Evolutionary conservation across 352 stramenopile genomes (phyloP).

Genomic region (Peronospora tabacina): DNA sequence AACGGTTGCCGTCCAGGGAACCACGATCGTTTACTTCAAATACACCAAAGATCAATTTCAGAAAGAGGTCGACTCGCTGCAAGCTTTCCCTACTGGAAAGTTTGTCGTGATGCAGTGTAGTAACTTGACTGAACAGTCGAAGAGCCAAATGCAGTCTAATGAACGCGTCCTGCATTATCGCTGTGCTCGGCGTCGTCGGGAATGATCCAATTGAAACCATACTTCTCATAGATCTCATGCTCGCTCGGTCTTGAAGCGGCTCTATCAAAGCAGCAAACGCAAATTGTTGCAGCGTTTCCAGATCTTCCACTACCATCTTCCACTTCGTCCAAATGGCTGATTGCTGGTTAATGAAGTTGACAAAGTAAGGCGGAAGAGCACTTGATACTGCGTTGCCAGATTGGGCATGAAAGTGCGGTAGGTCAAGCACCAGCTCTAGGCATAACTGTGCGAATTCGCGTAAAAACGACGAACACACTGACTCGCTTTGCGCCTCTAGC

Average conservation of each 20-base stretch:
- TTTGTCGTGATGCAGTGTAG: slow-evolving; percentile 46
- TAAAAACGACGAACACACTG: slow-evolving; percentile 56
- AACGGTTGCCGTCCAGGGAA: slow-evolving; percentile 27
- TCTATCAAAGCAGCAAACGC: slow-evolving; percentile 51
- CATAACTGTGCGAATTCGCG: slow-evolving; percentile 69
- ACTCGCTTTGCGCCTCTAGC: slow-evolving; percentile 47
- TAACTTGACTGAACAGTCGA: slow-evolving; percentile 54
- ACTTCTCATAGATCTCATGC: slow-evolving; percentile 6
- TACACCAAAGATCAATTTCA: slow-evolving; percentile 42
- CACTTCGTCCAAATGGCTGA: slow-evolving; percentile 59
- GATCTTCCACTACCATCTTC: slow-evolving; percentile 51
- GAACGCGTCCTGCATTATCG: slow-evolving; percentile 74
- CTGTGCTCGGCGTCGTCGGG: slow-evolving; percentile 34
- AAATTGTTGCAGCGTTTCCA: slow-evolving; percentile 53
- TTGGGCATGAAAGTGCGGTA: slow-evolving; percentile 57
- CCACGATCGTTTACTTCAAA: slow-evolving; percentile 64
- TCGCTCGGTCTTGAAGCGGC: slow-evolving; percentile 28
- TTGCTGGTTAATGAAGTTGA: slow-evolving; percentile 85
- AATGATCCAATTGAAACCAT: slow-evolving; percentile 23
- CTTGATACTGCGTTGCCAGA: slow-evolving; percentile 41
- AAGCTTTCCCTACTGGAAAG: slow-evolving; percentile 44
- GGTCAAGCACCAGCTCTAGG: slow-evolving; percentile 65
- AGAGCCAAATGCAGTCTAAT: slow-evolving; percentile 60
- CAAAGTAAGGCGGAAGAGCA: slow-evolving; percentile 72
- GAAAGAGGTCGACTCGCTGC: slow-evolving; percentile 42